A percentile compares a stretch with the other conserved stretches of the same genome.
Evolutionary conservation across 2,329 filamentous ascomycete genomes (phyloP).

Genomic region (Sarocladium brachiariae): DNA sequence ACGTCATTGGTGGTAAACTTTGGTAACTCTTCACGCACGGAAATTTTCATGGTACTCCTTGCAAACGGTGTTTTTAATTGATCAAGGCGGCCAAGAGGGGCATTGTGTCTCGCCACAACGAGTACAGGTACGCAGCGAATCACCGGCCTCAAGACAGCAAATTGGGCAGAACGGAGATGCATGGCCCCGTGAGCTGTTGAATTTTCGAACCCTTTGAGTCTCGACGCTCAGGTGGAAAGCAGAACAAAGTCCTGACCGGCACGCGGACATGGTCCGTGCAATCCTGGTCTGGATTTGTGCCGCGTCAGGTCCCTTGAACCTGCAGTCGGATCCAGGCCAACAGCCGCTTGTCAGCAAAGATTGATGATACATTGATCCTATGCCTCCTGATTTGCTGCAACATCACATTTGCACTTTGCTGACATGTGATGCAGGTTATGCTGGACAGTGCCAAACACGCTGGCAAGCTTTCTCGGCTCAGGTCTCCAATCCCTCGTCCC

Average conservation of each 20-base stretch:
- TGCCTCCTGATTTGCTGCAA: too few species aligned
- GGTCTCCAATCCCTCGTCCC: too few species aligned
- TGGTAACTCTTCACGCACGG: too few species aligned
- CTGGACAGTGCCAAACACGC: background rate
- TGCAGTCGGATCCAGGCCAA: background rate
- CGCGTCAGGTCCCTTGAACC: background rate
- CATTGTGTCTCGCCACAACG: too few species aligned
- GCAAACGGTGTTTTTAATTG: too few species aligned
- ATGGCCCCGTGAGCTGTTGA: background rate
- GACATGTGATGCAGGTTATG: constrained; percentile 1
- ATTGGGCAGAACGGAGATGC: background rate
- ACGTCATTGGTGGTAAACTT: background rate
- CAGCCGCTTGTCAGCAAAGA: background rate
- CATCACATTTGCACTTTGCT: too few species aligned
- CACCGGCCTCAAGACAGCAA: background rate
- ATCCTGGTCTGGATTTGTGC: background rate
- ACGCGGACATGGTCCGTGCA: constrained; percentile 7
- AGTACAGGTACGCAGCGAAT: too few species aligned
- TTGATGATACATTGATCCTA: too few species aligned
- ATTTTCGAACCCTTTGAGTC: background rate
- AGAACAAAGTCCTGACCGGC: background rate
- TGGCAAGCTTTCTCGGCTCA: background rate
- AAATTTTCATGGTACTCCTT: too few species aligned
- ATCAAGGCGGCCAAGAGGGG: too few species aligned
- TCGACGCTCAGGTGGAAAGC: background rate